Evolutionary conservation across 1,139 yeast species (phyloP).

Genomic region (Yamadazyma triangularis): DNA sequence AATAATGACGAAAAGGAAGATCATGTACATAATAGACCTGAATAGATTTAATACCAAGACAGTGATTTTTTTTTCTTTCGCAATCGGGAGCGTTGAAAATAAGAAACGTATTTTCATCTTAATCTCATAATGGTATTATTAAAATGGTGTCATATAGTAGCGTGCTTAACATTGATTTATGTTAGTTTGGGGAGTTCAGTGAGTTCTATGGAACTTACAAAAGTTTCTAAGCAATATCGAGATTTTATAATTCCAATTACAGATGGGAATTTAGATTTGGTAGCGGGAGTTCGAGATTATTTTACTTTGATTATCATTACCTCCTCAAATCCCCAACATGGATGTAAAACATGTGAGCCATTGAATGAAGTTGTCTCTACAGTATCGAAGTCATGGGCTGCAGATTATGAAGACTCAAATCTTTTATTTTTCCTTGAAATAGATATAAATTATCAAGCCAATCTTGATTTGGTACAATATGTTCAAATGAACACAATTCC

Average conservation of each 20-base stretch:
- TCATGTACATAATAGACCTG: conserved; percentile 14
- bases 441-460: conserved; percentile 43
- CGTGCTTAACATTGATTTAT: too few species aligned
- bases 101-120: too few species aligned
- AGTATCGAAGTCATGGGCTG: conserved; percentile 36
- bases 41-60: too few species aligned
- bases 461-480: conserved; percentile 30
- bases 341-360: conserved; percentile 25
- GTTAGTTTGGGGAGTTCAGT: conserved; percentile 3
- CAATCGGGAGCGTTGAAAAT: too few species aligned
- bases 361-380: conserved; percentile 4
- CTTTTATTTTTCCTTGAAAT: conserved; percentile 44
- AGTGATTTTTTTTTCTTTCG: too few species aligned
- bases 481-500: conserved; percentile 52
- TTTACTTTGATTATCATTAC: conserved; percentile 33
- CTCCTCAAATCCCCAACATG: conserved; percentile 30
- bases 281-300: conserved; percentile 35
- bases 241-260: conserved; percentile 25
- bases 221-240: conserved; percentile 12
- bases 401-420: conserved; percentile 35
- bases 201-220: conserved; percentile 12
- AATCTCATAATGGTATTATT: too few species aligned
- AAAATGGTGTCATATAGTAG: too few species aligned
- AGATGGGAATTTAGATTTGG: conserved; percentile 24
- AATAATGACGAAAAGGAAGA: conserved; percentile 73